Evolutionary conservation across 352 stramenopile genomes (phyloP).

Genomic region (Pythium oligandrum): DNA sequence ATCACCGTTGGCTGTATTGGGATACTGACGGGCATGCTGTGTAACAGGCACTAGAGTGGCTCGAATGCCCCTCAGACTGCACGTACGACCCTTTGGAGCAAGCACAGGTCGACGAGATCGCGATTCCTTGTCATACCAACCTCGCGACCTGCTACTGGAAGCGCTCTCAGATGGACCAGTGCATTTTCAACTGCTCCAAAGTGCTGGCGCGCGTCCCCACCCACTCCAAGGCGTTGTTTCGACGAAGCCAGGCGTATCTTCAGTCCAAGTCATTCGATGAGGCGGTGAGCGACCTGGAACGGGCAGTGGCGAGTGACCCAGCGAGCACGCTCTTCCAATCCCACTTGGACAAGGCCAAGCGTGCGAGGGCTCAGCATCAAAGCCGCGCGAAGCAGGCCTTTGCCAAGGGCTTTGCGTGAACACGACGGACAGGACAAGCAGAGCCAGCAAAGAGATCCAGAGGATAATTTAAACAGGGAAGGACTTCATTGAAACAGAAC

Average conservation of each 20-base stretch:
- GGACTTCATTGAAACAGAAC: no score
- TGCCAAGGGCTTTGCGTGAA: slow-evolving; percentile 5
- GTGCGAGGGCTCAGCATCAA: slow-evolving; percentile 7
- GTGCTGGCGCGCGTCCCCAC: slow-evolving; percentile 36
- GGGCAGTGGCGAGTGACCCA: slow-evolving; percentile 28
- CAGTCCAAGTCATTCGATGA: slow-evolving; percentile 50
- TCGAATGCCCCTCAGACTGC: slow-evolving; percentile 39
- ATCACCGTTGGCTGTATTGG: neutral
- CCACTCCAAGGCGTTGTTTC: slow-evolving; percentile 63
- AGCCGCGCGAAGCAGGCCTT: slow-evolving; percentile 18
- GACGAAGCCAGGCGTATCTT: slow-evolving; percentile 56
- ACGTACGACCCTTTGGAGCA: slow-evolving; percentile 34
- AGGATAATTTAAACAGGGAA: no score
- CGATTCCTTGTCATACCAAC: slow-evolving; percentile 50
- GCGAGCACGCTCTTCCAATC: slow-evolving; percentile 27
- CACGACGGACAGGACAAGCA: neutral
- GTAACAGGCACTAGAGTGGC: slow-evolving; percentile 40
- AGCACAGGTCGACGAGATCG: slow-evolving; percentile 24
- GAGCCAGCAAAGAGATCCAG: no score
- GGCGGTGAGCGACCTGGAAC: slow-evolving; percentile 47
- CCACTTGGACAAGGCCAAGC: slow-evolving; percentile 13
- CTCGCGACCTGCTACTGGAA: slow-evolving; percentile 65
- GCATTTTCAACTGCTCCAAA: slow-evolving; percentile 40
- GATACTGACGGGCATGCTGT: neutral
- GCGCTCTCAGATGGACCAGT: slow-evolving; percentile 26